Base-by-base conservation (phyloP, 2,329 filamentous ascomycete species). In the Penicillium sp. region DNA sequence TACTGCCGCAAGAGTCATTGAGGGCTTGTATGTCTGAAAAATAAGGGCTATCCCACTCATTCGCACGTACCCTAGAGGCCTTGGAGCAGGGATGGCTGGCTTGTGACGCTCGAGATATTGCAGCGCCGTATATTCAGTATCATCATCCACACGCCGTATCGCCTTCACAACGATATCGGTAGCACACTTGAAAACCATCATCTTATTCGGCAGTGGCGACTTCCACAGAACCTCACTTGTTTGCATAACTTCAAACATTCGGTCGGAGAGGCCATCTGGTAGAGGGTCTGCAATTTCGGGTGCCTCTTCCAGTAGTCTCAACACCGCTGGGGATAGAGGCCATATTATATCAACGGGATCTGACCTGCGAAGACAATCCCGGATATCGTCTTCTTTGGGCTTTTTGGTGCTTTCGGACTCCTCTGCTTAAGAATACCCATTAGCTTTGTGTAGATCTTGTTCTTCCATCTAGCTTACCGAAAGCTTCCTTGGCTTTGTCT, bases 81-180 rank as follows among this genome's bases (percentile, higher is more conserved):
- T 43, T 32, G 51, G 56, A 18, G 33, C 43, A n/a, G 46, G 48
- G 15, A 56, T 47, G 40, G 26, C 37, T 18, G 51, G 40, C 32
- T 33, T 39, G 32, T 55, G 39, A 19, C 45, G 38, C 20, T 47
- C 33, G 23, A 60, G 47, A 39, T 54, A 60, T 44, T 52, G 42
- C 26, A 60, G 38, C 9, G 47, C 50, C 30, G 49, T 60, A 35
- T 57, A 58, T 43, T 60, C 48, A 27, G 56, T 59, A 21, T 37
- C 45, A 30, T 58, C 46, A 11, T 50, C 39, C 34, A 49, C 17
- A 19, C 43, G 41, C 21, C 33, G 46, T 9, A 57, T 33, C 17
- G 45, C 53, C 25, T 58, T 58, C 3, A 57, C 36, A 33, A 56
- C 32, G 29, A 57, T 48, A 31, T 45, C 26, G 18, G 14, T 7